Conservation (phyloP, 2,329 filamentous ascomycete genomes). For the Raffaelea ambrosiae region DNA sequence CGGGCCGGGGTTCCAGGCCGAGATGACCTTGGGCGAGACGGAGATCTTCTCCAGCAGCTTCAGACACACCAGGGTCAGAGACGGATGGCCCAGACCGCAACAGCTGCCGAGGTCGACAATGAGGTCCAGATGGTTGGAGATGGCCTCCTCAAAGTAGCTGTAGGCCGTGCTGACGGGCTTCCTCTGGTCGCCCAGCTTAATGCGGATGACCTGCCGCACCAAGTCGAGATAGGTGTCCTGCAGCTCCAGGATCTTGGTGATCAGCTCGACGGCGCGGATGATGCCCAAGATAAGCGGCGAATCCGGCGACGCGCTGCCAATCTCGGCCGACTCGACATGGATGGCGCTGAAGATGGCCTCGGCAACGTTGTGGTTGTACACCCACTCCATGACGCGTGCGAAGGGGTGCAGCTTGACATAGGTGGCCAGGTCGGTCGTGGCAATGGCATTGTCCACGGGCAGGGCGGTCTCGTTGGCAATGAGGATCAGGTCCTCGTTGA, state of each 20-base stretch:
- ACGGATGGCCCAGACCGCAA: conserved; percentile 74
- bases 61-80: conserved; percentile 71
- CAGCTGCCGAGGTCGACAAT: conserved; percentile 80
- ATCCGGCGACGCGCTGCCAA: conserved; percentile 64
- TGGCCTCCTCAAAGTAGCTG: conserved; percentile 84
- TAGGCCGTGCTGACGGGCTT: conserved; percentile 63
- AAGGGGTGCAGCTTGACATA: conserved; percentile 91
- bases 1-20: conserved; percentile 55
- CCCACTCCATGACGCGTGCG: conserved; percentile 91
- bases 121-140: conserved; percentile 70
- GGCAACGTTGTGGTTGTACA: conserved; percentile 89
- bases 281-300: conserved; percentile 77
- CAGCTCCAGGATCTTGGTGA: conserved; percentile 73
- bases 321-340: conserved; percentile 64
- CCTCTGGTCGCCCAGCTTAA: conserved; percentile 50
- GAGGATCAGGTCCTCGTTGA: conserved; percentile 89
- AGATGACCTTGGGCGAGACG: conserved; percentile 71
- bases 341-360: conserved; percentile 68
- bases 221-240: conserved; percentile 90
- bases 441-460: conserved; percentile 65
- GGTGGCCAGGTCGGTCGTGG: conserved; percentile 61
- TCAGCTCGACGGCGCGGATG: conserved; percentile 71
- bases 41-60: conserved; percentile 80
- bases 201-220: conserved; percentile 68
- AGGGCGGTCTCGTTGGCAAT: conserved; percentile 73